phyloP scores from a whole-genome alignment of 2,329 filamentous ascomycete genomes.

The Aureobasidium melanogenum region DNA sequence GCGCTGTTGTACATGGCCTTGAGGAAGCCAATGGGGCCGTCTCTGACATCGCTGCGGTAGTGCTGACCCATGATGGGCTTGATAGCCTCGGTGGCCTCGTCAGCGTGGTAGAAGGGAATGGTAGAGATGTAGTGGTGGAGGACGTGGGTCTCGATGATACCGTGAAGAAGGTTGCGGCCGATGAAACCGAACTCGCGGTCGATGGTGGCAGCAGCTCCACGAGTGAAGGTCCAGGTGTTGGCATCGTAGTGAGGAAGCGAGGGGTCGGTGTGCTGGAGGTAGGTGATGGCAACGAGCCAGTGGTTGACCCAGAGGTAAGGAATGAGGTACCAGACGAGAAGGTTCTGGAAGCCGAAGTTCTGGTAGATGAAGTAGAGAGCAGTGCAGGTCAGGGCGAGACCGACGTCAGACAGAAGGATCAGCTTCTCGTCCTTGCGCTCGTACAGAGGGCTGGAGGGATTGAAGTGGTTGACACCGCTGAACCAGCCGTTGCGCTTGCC shows the following conservation, averaged over 20 bases:
- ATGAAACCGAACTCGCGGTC: conserved; percentile 97
- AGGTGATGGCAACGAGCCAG: conserved; percentile 98
- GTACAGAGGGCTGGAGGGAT: conserved; percentile 78
- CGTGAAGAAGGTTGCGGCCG: conserved; percentile 81
- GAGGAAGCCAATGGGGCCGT: conserved; percentile 74
- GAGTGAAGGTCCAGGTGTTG: conserved; percentile 83
- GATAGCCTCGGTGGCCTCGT: conserved; percentile 90
- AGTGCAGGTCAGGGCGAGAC: conserved; percentile 51
- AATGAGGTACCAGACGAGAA: conserved; percentile 88
- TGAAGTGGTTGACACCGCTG: conserved; percentile 89
- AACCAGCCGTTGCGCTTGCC: conserved; percentile 80
- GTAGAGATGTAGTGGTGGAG: conserved; percentile 95
- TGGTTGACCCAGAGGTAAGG: conserved; percentile 98
- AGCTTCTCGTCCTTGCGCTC: conserved; percentile 84
- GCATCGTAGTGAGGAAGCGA: conserved; percentile 85
- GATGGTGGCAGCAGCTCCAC: conserved; percentile 89
- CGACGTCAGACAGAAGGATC: conserved; percentile 79
- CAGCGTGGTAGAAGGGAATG: conserved; percentile 94
- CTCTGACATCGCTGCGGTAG: conserved; percentile 76
- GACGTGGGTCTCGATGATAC: conserved; percentile 95
- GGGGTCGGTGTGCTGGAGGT: conserved; percentile 93
- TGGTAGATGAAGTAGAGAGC: conserved; percentile 61
- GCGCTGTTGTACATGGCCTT: conserved; percentile 70
- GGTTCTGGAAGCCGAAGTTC: conserved; percentile 74
- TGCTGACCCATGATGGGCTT: conserved; percentile 90